Percentiles rank a stretch among this genome's conserved stretches.
Conservation (phyloP, 257 asterid genomes). For the Datura wrightii region DNA sequence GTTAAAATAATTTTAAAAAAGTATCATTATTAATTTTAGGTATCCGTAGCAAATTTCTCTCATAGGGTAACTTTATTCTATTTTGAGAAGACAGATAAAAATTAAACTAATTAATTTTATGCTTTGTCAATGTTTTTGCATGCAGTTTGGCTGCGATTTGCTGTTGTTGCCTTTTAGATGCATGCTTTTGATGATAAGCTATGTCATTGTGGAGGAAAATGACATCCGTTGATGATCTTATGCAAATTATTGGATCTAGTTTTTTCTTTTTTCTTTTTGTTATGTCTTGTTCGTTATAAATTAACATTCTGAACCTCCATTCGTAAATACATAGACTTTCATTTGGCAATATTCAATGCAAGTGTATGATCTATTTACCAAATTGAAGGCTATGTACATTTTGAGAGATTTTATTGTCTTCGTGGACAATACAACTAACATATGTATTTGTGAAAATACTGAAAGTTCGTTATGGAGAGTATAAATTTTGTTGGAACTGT, state of each 20-base stretch:
- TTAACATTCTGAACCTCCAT: neutral
- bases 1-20: too few species aligned
- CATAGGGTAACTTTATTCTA: neutral
- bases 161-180: slow-evolving; percentile 50
- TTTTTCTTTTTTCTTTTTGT: neutral
- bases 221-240: neutral
- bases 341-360: neutral
- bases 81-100: neutral
- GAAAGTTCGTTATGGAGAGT: too few species aligned
- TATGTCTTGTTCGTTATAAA: neutral
- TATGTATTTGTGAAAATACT: neutral
- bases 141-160: slow-evolving; percentile 55
- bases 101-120: neutral
- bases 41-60: neutral
- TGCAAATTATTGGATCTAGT: neutral
- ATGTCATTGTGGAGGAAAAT: neutral
- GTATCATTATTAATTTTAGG: too few species aligned
- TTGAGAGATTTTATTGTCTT: neutral
- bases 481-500: too few species aligned
- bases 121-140: neutral
- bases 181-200: slow-evolving; percentile 41
- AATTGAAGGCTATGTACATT: neutral
- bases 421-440: neutral
- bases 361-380: neutral
- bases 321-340: neutral